Base-by-base conservation (phyloP, 2,329 filamentous ascomycete genomes). In the Diatrype stigma region DNA sequence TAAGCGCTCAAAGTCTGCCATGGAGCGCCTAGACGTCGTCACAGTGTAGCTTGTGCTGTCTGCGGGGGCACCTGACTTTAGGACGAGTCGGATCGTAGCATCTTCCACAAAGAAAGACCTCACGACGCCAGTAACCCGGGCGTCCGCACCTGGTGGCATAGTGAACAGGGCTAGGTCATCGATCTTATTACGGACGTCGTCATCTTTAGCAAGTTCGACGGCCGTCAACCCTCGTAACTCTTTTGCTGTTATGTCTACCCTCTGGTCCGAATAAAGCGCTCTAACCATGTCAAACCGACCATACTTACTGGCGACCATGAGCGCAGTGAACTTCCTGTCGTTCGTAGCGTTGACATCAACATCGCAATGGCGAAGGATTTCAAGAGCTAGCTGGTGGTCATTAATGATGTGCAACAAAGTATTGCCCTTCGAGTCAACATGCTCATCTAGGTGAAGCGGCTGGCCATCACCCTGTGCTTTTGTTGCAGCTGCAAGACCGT, bases 221-320 rank as follows among this genome's bases (percentile, higher is more conserved):
- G 94, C 94, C 7, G 93, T 96, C 60, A 99, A 76, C 0, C 94
- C 94, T 52, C 94, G 83, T 16, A 89, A 72, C 67, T 99, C 95
- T 67, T 87, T 89, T 28, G 92, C 84, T 40, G 87, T 84, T 14
- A 93, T 73, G 65, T 99, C 94, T 4, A 96, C 90, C 60, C 95
- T 79, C 22, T 90, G 82, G 65, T 99, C 94, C 40, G 86, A 81
- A 67, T 96, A 97, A 6, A 99, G 78, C 10, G 86, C 85, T 52
- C 92, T 81, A 17, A 99, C 93, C 77, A 96, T 90, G 61, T 97
- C 94, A 49, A 96, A 87, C 55, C 94, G 84, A 32, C 94, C 94
- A 65, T 97, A 99, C 68, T 99, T 99, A 79, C 93, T 97, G 7
- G 93, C 93, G 55, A 99, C 88, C 94, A 99, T 99, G 51, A 99